phyloP scores from a whole-genome alignment of 768 basidiomycete species.

The Podaxis sp. region DNA sequence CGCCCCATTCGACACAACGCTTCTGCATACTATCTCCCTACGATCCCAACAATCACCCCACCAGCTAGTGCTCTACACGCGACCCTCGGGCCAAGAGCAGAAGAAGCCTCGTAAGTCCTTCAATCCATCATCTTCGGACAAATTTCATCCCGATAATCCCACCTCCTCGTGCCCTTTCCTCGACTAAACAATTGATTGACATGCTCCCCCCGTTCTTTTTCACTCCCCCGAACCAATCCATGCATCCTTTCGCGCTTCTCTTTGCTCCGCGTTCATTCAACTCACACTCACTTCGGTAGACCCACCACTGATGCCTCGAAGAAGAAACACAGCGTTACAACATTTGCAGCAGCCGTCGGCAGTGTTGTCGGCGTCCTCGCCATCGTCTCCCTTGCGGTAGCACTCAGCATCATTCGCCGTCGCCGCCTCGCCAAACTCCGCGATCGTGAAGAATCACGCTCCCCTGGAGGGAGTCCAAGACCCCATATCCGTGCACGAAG shows the following conservation, averaged over 20 bases:
- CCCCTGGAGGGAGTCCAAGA: neutral
- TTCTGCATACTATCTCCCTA: neutral
- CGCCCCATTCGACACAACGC: neutral
- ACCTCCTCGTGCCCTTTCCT: neutral
- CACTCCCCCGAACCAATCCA: too few relatives aligned
- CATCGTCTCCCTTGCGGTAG: constrained; percentile 44
- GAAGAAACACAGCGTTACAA: constrained; percentile 36
- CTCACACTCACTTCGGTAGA: neutral
- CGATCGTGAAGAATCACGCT: constrained; percentile 33
- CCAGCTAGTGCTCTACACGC: constrained; percentile 14
- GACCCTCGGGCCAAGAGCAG: constrained; percentile 8
- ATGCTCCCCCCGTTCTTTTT: neutral
- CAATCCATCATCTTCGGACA: constrained; percentile 6
- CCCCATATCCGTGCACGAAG: constrained; percentile 12
- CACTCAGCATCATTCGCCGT: constrained; percentile 48
- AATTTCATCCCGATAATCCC: constrained; percentile 16
- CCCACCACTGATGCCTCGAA: constrained; percentile 20
- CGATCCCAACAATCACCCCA: neutral
- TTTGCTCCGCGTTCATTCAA: neutral
- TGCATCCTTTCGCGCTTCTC: neutral
- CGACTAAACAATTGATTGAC: neutral
- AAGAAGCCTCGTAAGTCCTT: constrained; percentile 3
- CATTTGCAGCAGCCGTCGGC: constrained; percentile 55
- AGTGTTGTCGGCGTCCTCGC: constrained; percentile 50
- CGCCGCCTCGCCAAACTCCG: constrained; percentile 38